These are phyloP conservation scores for Sideroxylon spinosum DNA, from an alignment of 179 eudicot genomes.

Conservation along the genomic window DNA sequence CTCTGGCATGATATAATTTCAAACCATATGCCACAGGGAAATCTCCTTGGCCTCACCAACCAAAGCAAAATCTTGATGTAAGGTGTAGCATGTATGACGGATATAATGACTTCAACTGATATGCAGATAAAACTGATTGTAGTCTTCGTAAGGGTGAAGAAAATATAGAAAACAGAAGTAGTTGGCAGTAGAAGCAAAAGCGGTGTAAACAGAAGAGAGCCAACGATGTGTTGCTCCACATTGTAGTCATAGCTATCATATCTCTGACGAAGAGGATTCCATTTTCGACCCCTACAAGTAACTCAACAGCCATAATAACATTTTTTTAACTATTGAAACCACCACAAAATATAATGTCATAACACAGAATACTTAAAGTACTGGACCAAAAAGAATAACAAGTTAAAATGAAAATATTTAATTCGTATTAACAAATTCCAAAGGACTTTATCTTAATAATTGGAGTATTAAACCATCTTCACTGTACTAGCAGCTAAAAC, in stretches of 20 bases:
- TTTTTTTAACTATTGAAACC: slow-evolving; percentile 8
- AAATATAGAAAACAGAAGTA: slow-evolving; percentile 85
- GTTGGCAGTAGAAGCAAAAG: slow-evolving; percentile 86
- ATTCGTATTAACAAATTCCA: neutral
- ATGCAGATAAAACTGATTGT: slow-evolving; percentile 41
- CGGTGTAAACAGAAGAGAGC: slow-evolving; percentile 86
- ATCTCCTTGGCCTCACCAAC: slow-evolving; percentile 57
- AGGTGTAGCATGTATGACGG: slow-evolving; percentile 83
- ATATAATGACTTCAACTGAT: slow-evolving; percentile 49
- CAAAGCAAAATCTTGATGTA: slow-evolving; percentile 62
- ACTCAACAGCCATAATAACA: slow-evolving; percentile 23
- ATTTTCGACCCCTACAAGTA: slow-evolving; percentile 78
- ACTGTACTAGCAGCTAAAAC: too few species aligned
- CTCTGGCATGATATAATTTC: slow-evolving; percentile 40
- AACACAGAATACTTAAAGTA: slow-evolving; percentile 3
- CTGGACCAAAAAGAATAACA: neutral
- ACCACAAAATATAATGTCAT: slow-evolving; percentile 2
- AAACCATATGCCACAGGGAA: slow-evolving; percentile 66
- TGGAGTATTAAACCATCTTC: too few species aligned
- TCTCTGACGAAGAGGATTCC: slow-evolving; percentile 95
- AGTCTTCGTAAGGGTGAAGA: slow-evolving; percentile 66
- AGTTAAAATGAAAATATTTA: neutral
- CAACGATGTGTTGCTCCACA: slow-evolving; percentile 92
- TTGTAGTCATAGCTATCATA: slow-evolving; percentile 90
- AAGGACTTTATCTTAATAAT: too few species aligned